Percentiles rank a stretch among this genome's conserved stretches.
phyloP scores from a whole-genome alignment of 768 basidiomycete genomes.

The Leccinum variicolor region DNA sequence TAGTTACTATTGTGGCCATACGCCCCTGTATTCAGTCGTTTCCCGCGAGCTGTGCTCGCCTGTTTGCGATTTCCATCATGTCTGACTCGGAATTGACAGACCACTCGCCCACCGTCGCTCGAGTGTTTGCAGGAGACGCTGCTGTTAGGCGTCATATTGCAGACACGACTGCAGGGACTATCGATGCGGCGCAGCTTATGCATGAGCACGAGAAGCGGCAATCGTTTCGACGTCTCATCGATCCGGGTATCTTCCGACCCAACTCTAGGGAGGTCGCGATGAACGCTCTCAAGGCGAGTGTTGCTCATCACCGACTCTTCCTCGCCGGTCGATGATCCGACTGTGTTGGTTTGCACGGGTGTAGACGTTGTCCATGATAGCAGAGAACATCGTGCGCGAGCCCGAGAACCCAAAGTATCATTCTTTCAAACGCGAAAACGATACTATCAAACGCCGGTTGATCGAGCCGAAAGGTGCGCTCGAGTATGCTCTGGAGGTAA shows the following conservation, averaged over 20 bases:
- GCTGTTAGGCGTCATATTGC: slow-evolving; percentile 14
- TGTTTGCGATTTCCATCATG: slow-evolving; percentile 9
- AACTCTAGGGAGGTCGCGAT: slow-evolving; percentile 61
- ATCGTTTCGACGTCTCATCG: slow-evolving; percentile 69
- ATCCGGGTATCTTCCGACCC: slow-evolving; percentile 73
- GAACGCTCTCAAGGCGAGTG: slow-evolving; percentile 57
- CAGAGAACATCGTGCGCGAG: slow-evolving; percentile 71
- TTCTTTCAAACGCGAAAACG: slow-evolving; percentile 75
- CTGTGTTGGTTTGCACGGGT: not conserved
- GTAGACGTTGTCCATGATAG: slow-evolving; percentile 59
- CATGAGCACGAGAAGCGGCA: slow-evolving; percentile 67
- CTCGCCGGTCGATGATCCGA: not conserved
- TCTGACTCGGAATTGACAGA: not conserved
- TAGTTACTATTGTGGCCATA: slow-evolving; percentile 2
- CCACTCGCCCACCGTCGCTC: slow-evolving; percentile 11
- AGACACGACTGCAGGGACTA: slow-evolving; percentile 20
- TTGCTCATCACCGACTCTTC: not conserved
- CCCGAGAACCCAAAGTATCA: slow-evolving; percentile 71
- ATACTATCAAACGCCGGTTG: slow-evolving; percentile 58
- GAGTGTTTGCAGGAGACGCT: slow-evolving; percentile 19
- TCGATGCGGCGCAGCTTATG: slow-evolving; percentile 12
- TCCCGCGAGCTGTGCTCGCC: not conserved
- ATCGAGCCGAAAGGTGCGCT: slow-evolving; percentile 69
- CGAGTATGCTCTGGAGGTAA: slow-evolving; percentile 76
- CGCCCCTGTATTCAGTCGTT: slow-evolving; percentile 15